Evolutionary conservation across 768 basidiomycete species (phyloP).

Genomic region (Pleurotus djamor): DNA sequence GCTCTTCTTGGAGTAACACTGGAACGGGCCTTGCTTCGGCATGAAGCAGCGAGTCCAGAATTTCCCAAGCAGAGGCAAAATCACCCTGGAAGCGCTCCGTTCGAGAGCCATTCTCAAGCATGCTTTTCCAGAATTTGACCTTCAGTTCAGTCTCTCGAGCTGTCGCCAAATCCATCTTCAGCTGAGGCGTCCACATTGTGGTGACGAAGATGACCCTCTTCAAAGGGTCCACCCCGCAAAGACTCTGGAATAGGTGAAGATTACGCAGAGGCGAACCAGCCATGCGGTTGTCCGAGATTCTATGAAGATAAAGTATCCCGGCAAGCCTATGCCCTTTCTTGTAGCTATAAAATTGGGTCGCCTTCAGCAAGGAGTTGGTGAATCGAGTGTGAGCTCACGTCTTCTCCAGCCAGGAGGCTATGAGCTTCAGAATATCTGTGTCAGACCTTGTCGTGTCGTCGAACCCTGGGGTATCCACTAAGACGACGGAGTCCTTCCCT

Average conservation of each 20-base stretch:
- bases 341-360: slow-evolving; percentile 13
- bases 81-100: slow-evolving; percentile 4
- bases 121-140: slow-evolving; percentile 7
- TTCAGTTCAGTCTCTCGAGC: slow-evolving; percentile 6
- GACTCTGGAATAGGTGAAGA: slow-evolving; percentile 22
- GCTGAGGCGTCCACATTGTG: slow-evolving; percentile 33
- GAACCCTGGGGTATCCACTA: slow-evolving; percentile 24
- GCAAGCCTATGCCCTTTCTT: slow-evolving; percentile 14
- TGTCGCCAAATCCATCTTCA: slow-evolving; percentile 11
- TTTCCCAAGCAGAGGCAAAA: slow-evolving; percentile 8
- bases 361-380: not conserved
- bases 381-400: slow-evolving; percentile 13
- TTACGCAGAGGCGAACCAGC: slow-evolving; percentile 23
- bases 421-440: slow-evolving; percentile 19
- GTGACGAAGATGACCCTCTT: slow-evolving; percentile 24
- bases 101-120: slow-evolving; percentile 5
- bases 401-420: slow-evolving; percentile 21
- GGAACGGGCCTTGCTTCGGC: not conserved
- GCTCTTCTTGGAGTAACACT: slow-evolving; percentile 11
- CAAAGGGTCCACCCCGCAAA: slow-evolving; percentile 17
- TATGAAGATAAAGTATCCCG: slow-evolving; percentile 21
- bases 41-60: slow-evolving; percentile 7
- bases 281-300: slow-evolving; percentile 26
- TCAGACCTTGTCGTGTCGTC: slow-evolving; percentile 19
- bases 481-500: slow-evolving; percentile 12